Percentiles rank a stretch among this genome's conserved stretches.
These are phyloP conservation scores for Candida corydali DNA, from an alignment of 805 yeast species.

Conservation along the genomic window DNA sequence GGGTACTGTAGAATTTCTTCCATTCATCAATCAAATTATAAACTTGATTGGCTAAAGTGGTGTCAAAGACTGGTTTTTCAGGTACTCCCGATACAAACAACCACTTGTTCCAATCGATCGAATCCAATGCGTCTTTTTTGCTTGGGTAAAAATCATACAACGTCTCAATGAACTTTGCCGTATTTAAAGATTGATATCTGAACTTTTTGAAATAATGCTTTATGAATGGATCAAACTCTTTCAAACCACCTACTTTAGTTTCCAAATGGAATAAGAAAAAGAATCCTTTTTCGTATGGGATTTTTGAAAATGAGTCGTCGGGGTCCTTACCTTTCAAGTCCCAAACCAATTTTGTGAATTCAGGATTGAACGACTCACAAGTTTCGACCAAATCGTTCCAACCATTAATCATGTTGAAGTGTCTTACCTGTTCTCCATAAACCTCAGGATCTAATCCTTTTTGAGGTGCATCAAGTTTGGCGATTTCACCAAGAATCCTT, in stretches of 20 bases:
- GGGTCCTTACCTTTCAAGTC: slow-evolving; percentile 12
- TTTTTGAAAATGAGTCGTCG: slow-evolving; percentile 23
- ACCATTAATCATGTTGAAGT: slow-evolving; percentile 29
- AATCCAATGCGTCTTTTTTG: slow-evolving; percentile 17
- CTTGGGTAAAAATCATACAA: slow-evolving; percentile 22
- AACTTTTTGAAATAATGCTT: slow-evolving; percentile 24
- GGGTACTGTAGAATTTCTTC: slow-evolving; percentile 11
- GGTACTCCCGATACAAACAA: slow-evolving; percentile 24
- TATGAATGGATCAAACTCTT: slow-evolving; percentile 25
- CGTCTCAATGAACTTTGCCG: slow-evolving; percentile 21
- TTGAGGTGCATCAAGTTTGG: slow-evolving; percentile 19
- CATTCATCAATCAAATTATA: slow-evolving; percentile 20
- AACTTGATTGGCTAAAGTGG: slow-evolving; percentile 25
- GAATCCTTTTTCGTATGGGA: slow-evolving; percentile 36
- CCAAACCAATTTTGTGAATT: slow-evolving; percentile 22
- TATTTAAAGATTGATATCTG: slow-evolving; percentile 25
- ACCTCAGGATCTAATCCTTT: slow-evolving; percentile 12
- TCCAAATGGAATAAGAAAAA: slow-evolving; percentile 27
- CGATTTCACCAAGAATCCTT: slow-evolving; percentile 29
- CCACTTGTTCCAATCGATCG: slow-evolving; percentile 27
- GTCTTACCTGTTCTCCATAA: slow-evolving; percentile 29
- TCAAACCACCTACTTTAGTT: slow-evolving; percentile 18
- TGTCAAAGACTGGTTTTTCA: slow-evolving; percentile 24
- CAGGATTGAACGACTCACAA: slow-evolving; percentile 17
- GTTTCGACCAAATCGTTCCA: slow-evolving; percentile 25